Conservation (phyloP, 169 alveolate genomes). For the Plasmodium gallinaceum region DNA sequence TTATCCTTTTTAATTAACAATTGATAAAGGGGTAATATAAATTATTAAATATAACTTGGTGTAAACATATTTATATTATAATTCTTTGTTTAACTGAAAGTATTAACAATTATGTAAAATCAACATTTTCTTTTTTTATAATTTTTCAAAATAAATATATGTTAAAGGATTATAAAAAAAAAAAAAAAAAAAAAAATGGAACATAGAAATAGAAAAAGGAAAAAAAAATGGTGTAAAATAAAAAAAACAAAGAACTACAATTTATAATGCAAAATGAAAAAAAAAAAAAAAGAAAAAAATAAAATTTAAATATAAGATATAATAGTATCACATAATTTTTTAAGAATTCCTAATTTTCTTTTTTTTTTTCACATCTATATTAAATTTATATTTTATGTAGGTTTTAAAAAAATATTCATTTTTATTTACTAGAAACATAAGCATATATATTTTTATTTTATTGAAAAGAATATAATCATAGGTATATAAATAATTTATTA, state of each 20-base stretch:
- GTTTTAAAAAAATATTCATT: conserved; percentile 6
- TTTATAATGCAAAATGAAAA: conserved; percentile 23
- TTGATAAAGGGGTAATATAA: too few relatives aligned
- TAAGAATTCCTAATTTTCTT: conserved; percentile 36
- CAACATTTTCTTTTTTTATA: conserved; percentile 15
- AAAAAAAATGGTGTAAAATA: not conserved
- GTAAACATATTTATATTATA: not conserved
- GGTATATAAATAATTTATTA: not conserved
- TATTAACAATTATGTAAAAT: conserved; percentile 18
- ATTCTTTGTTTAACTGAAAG: not conserved
- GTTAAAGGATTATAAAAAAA: conserved; percentile 14
- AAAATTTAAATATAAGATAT: not conserved
- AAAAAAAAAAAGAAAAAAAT: not conserved
- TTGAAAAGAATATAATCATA: conserved; percentile 16
- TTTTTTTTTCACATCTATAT: conserved; percentile 25
- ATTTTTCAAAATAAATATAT: conserved; percentile 43
- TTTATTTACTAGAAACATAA: not conserved
- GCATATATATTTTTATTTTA: conserved; percentile 6
- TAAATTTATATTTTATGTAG: conserved; percentile 18
- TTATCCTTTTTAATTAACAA: too few relatives aligned
- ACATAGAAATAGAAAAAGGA: not conserved
- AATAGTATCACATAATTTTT: conserved; percentile 50
- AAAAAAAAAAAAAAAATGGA: conserved; percentile 18
- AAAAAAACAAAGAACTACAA: conserved; percentile 39
- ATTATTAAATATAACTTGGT: not conserved